Base-by-base conservation (phyloP, 164 flowering plant species). In the Umbilicus rupestris region DNA sequence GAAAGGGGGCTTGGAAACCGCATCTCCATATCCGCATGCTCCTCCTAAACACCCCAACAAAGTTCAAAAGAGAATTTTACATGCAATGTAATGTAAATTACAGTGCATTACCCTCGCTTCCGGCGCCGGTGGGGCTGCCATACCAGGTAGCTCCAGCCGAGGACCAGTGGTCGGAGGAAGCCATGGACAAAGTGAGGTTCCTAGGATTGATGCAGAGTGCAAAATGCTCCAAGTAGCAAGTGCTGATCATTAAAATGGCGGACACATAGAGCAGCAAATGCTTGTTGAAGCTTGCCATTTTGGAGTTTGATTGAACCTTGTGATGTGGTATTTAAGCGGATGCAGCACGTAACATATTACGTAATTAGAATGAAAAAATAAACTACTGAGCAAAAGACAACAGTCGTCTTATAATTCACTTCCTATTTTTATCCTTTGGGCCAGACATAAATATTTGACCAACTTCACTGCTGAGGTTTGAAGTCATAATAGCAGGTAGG, bases 131-230 rank as follows among this genome's bases (percentile, higher is more conserved):
- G 10, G 79, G 75, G 68, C 81, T 76, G 33, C 87, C 87, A 33
- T 82, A 81, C 87, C 87, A 84, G 0, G 87, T 84, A 3, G 87
- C 87, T 24, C 79, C 81, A 20, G 80, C 87, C 6, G 79, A 12
- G 3, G 74, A 73, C 87, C 87, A 84, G 26, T 66, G 49, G 41
- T 78, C 65, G 16, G 42, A 70, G 1, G n/a, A n/a, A n/a, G 3
- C n/a, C 11, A 60, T 44, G 0, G 78, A 49, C 68, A 78, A 65
- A 65, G 65, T 73, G 8, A 72, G 35, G 3, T 45, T 69, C 33
- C 75, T 70, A n/a, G 71, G 44, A 35, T 58, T 59, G 24, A 73
- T 55, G 42, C 71, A 63, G 17, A 20, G 72, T 29, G 72, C 71
- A 4, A 70, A n/a, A n/a, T n/a, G 30, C 39, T 77, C 24, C 26